Evolutionary conservation across 768 basidiomycete species (phyloP).

Genomic region (Zangia roseola): DNA sequence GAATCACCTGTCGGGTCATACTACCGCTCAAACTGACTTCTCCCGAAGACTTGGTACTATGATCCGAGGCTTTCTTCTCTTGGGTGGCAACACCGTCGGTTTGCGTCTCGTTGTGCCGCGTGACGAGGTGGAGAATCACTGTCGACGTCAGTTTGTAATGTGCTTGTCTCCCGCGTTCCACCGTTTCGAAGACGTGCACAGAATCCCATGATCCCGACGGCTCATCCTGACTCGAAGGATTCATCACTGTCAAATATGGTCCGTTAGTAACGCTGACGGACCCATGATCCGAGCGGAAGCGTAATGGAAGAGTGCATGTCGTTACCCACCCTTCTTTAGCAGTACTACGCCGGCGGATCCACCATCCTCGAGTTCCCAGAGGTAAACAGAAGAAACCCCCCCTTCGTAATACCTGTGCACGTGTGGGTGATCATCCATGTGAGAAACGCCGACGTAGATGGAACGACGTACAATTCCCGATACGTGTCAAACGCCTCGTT

Average conservation of each 20-base stretch:
- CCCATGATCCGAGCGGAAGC: constrained; percentile 1
- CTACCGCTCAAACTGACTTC: constrained; percentile 88
- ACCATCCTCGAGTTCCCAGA: constrained; percentile 97
- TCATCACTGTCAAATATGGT: constrained; percentile 51
- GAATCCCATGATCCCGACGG: constrained; percentile 95
- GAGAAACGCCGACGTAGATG: not conserved
- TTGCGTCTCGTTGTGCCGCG: constrained; percentile 37
- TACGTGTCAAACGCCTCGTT: constrained; percentile 98
- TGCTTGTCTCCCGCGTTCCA: constrained; percentile 88
- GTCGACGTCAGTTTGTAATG: constrained; percentile 98
- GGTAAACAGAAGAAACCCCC: constrained; percentile 94
- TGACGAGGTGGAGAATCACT: constrained; percentile 89
- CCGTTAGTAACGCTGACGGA: not conserved
- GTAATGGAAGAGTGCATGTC: not conserved
- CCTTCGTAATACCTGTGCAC: constrained; percentile 90
- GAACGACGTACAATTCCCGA: constrained; percentile 74
- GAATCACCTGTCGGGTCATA: constrained; percentile 91
- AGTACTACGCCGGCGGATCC: constrained; percentile 96
- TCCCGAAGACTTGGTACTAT: constrained; percentile 61
- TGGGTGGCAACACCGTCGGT: constrained; percentile 14
- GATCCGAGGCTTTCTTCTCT: constrained; percentile 40
- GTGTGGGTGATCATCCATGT: not conserved
- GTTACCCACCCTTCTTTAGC: constrained; percentile 81
- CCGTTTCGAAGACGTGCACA: constrained; percentile 94
- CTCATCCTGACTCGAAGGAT: constrained; percentile 50